Percentiles rank a stretch among this genome's conserved stretches.
Evolutionary conservation across 2,329 filamentous ascomycete species (phyloP).

Genomic region (Ceratocystiopsis sp.): DNA sequence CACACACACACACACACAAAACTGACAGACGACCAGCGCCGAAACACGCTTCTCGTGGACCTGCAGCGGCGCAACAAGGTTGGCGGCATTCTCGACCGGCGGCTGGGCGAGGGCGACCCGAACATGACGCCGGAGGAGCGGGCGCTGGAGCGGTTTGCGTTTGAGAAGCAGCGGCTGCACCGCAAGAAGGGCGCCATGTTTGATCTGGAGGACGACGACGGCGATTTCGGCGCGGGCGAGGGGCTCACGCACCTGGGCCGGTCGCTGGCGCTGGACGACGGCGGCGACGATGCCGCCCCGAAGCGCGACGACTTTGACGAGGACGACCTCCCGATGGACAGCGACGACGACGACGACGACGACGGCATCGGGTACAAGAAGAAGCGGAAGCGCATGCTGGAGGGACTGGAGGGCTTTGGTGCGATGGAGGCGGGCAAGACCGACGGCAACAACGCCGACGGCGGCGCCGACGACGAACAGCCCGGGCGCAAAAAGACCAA

Average conservation of each 20-base stretch:
- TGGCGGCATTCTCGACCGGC: slow-evolving; percentile 78
- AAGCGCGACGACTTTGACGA: slow-evolving; percentile 63
- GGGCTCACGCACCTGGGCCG: slow-evolving; percentile 54
- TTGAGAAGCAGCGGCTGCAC: slow-evolving; percentile 65
- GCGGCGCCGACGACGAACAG: slow-evolving; percentile 34
- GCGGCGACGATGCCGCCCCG: slow-evolving; percentile 15
- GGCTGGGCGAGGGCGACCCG: slow-evolving; percentile 91
- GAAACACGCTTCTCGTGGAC: slow-evolving; percentile 72
- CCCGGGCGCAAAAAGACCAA: slow-evolving; percentile 86
- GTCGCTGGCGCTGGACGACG: slow-evolving; percentile 48
- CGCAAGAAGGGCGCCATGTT: slow-evolving; percentile 61
- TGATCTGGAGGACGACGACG: slow-evolving; percentile 74
- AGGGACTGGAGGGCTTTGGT: slow-evolving; percentile 10
- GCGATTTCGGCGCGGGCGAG: slow-evolving; percentile 11
- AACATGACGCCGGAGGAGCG: slow-evolving; percentile 86
- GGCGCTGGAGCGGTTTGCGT: slow-evolving; percentile 77
- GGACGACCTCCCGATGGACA: slow-evolving; percentile 47
- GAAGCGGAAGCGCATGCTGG: slow-evolving; percentile 35
- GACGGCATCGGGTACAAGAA: slow-evolving; percentile 40
- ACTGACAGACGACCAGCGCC: no score
- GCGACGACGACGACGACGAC: slow-evolving; percentile 40
- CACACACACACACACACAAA: no score
- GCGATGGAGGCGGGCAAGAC: no score
- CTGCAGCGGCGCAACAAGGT: slow-evolving; percentile 81
- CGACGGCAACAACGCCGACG: slow-evolving; percentile 27